A percentile compares a stretch with the other conserved stretches of the same genome.
Conservation (phyloP, 257 asterid genomes). For the Primulina eburnea region DNA sequence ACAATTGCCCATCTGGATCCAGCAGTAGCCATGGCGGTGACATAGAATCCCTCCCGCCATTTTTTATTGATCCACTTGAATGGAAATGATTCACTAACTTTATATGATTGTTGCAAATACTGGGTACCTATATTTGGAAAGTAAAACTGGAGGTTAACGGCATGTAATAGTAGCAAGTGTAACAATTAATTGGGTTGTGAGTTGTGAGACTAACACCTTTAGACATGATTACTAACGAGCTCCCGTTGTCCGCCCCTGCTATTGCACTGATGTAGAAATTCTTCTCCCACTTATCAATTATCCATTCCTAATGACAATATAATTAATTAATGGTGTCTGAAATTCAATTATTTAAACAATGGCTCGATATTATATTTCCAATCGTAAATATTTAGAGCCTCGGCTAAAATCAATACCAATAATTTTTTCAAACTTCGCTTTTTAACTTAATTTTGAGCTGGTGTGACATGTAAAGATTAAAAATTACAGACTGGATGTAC, state of each 20-base stretch:
- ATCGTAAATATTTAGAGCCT: neutral
- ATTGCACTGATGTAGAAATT: slow-evolving; percentile 63
- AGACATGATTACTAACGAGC: slow-evolving; percentile 67
- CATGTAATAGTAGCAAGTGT: neutral
- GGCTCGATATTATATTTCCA: neutral
- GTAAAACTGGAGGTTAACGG: neutral
- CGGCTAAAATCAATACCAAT: neutral
- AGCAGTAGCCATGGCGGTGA: slow-evolving; percentile 75
- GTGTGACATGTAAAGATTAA: neutral
- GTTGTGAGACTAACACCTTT: slow-evolving; percentile 53
- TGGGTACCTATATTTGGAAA: slow-evolving; percentile 44
- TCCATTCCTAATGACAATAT: slow-evolving; percentile 56
- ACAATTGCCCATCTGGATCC: slow-evolving; percentile 65
- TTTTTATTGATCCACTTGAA: slow-evolving; percentile 71
- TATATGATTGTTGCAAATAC: slow-evolving; percentile 62
- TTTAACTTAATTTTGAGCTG: neutral
- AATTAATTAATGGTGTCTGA: neutral
- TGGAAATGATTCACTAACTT: slow-evolving; percentile 69
- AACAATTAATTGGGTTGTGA: neutral
- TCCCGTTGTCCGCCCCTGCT: slow-evolving; percentile 66
- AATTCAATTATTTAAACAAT: neutral
- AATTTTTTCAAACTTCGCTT: neutral
- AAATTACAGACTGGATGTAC: neutral
- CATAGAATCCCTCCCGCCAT: slow-evolving; percentile 71
- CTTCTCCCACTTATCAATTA: slow-evolving; percentile 69